Evolutionary conservation across 1,139 yeast species (phyloP).

Genomic region (Taiozyma onychis): DNA sequence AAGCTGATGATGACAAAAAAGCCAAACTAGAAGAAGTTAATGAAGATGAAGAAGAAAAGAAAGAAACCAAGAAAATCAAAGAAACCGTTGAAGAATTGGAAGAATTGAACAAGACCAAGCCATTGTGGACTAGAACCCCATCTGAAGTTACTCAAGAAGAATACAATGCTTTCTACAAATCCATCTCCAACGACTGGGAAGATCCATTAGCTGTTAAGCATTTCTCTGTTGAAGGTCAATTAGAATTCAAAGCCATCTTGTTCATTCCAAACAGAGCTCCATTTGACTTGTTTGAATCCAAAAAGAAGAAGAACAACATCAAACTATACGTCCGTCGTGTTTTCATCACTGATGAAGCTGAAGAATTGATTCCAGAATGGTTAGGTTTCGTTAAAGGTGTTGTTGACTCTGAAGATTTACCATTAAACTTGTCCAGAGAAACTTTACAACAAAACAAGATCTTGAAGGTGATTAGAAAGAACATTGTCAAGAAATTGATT

Average conservation of each 20-base stretch:
- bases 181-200: constrained; percentile 99
- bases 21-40: constrained; percentile 49
- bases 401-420: constrained; percentile 99
- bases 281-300: constrained; percentile 92
- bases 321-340: constrained; percentile 99
- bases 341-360: constrained; percentile 99
- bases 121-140: constrained; percentile 99
- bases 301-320: constrained; percentile 99
- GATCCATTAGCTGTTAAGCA: constrained; percentile 99
- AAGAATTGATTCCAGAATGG: constrained; percentile 99
- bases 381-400: constrained; percentile 97
- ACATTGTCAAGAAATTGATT: constrained; percentile 96
- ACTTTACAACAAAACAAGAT: constrained; percentile 99
- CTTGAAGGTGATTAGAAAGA: constrained; percentile 98
- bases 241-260: constrained; percentile 97
- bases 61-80: constrained; percentile 65
- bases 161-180: constrained; percentile 98
- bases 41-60: constrained; percentile 58
- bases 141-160: constrained; percentile 97
- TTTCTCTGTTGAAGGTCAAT: constrained; percentile 99
- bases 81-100: constrained; percentile 84
- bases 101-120: constrained; percentile 98
- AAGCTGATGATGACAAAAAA: constrained; percentile 44
- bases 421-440: constrained; percentile 99
- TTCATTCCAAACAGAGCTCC: constrained; percentile 99